Evolutionary conservation across 106 monocot species (phyloP).

Genomic region (Platanthera zijinensis): DNA sequence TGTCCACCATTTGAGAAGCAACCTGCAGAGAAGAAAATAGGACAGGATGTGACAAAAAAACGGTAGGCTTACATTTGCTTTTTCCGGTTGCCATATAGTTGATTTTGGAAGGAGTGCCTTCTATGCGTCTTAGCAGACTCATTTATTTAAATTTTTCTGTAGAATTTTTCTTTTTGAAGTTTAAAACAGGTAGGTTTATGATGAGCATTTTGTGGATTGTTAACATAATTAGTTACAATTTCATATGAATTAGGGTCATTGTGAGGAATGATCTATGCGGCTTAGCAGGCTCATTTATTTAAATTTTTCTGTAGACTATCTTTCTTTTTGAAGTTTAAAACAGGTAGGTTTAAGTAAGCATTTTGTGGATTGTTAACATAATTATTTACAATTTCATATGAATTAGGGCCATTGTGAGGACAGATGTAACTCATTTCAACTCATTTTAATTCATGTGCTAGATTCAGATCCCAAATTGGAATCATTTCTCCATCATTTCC

Average conservation of each 20-base stretch:
- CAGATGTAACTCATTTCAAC: neutral
- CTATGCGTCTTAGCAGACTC: neutral
- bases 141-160: neutral
- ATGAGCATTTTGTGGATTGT: neutral
- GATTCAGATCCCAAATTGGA: neutral
- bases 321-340: neutral
- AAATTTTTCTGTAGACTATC: neutral
- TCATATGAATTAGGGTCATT: neutral
- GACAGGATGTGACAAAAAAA: slow-evolving; percentile 64
- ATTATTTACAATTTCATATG: neutral
- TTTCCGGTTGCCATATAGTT: neutral
- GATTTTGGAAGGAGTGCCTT: neutral
- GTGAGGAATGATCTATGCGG: neutral
- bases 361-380: neutral
- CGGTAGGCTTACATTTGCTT: slow-evolving; percentile 39
- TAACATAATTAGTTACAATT: neutral
- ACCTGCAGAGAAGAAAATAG: slow-evolving; percentile 48
- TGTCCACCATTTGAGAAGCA: slow-evolving; percentile 88
- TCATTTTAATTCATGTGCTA: neutral
- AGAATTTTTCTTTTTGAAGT: neutral
- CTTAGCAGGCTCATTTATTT: neutral
- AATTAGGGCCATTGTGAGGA: neutral
- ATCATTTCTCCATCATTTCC: too few relatives aligned
- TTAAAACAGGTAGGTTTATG: neutral
- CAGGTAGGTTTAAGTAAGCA: neutral